Evolutionary conservation across 345 rosid genomes (phyloP), one percentile per base, ranked within the genome.

Genomic region (Eucalyptus decipiens): DNA sequence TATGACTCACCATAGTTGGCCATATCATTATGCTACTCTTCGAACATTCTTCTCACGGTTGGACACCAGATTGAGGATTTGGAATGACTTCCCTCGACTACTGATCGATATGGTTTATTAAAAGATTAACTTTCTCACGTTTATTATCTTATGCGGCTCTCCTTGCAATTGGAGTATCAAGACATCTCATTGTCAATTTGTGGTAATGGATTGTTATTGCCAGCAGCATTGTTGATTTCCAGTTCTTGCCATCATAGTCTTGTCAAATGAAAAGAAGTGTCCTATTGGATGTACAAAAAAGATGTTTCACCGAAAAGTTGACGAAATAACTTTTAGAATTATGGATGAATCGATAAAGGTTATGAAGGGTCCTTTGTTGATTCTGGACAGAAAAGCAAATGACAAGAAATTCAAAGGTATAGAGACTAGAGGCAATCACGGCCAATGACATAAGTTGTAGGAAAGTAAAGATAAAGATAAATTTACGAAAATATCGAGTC

Each of bases 301-400:
- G 34, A 14, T 0, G 9, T 65, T 65, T 15, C 11, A 30, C 9
- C 18, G 0, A 65, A n/a, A 65, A 65, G 3, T n/a, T 34, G 9
- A 65, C 5, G 40, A 65, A 65, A 65, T 65, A 65, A 17, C 19
- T 65, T 65, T n/a, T n/a, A 65, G 21, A n/a, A 65, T 7, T n/a
- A 65, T 65, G 40, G 19, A 7, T 65, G 76, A 26, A 65, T 65
- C 3, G 76, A 65, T 34, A 65, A n/a, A 65, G 15, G 21, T 65
- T 65, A 2, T n/a, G 17, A 32, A 32, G 5, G 23, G 23, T 9
- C 24, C 5, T 52, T 52, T 52, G 24, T 52, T 52, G 24, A 19
- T 52, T 52, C 2, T 19, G 2, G 56, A 52, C 1, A 52, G 9
- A 52, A 52, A 52, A 19, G 56, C 24, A 52, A 52, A 52, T 52